Evolutionary conservation across 1,284 basidiomycete species (phyloP), one percentile per base, ranked within the genome.

Genomic region (Melanopsichium pennsylvanicum): DNA sequence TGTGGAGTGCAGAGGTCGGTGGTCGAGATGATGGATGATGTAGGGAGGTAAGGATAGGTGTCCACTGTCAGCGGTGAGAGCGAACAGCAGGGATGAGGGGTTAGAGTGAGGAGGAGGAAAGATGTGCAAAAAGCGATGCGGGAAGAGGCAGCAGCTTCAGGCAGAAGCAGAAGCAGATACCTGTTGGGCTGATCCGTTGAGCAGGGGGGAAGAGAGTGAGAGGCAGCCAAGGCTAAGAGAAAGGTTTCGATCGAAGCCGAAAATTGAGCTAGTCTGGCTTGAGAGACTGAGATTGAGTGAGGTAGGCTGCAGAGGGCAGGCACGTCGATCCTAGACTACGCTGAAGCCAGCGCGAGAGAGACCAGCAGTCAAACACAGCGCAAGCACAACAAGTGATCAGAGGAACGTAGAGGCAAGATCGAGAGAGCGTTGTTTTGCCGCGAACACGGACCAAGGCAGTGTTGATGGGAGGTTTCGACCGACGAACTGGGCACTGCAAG

Each of bases 1-100:
- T 25, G 27, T 42, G 39, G 39, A 26, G 22, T 10, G 39, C 12
- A 31, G 39, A 26, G 19, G 31, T 35, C 26, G 36, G 26, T 36
- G 41, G 49, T 43, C 46, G 49, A 52, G 49, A 49, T 26, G 55
- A 40, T 35, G 40, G 50, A 41, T 44, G 45, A 22, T 49, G 40
- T 9, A 29, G 23, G 13, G 11, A 27, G 22, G 25, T n/a, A 27
- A 22, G n/a, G n/a, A 12, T 4, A 18, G 12, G 15, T n/a, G 39
- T 23, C n/a, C n/a, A n/a, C n/a, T n/a, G n/a, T n/a, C n/a, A n/a
- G n/a, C n/a, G n/a, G n/a, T n/a, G n/a, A 16, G 39, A 21, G 19
- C 11, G 39, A 25, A 13, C 11, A 19, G 23, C 33, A 19, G 10
- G 21, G 42, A 18, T 35, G 42, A 44, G 42, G 29, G 42, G 39